Evolutionary conservation across 2,329 filamentous ascomycete species (phyloP), one percentile per base, ranked within the genome.

Genomic region (Fusarium humuli): DNA sequence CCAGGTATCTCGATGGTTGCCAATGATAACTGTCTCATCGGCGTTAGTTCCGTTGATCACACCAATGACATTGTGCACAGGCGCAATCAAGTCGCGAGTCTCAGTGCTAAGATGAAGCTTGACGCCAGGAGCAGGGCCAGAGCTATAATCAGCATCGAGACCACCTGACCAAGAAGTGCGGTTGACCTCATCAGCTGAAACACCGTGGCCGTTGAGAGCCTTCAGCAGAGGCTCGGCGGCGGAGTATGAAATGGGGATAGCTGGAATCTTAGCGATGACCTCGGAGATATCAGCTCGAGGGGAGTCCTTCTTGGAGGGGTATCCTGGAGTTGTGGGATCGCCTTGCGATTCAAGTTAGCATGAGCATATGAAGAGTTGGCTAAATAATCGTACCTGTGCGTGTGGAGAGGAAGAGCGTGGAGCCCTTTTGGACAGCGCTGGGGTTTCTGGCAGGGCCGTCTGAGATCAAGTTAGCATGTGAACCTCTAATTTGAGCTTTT

Each of bases 281-380:
- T 84, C 78, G 3, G 89, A 84, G 2, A 87, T 84, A 41, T 91
- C 87, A 45, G 90, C 83, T 13, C 93, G 88, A 29, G 90, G 89
- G 8, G 85, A 89, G 29, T 88, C 92, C 16, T 91, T 89, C 74
- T 91, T 91, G 0, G 92, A 94, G 2, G 93, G 89, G 76, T 95
- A 95, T 7, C 93, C 93, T 3, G 92, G 92, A 0, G 93, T 97
- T 0, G 93, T 96, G 41, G 93, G 93, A 72, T 96, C 83, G 11
- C 34, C 34, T 30, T 30, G 12, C 6, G 12, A 13, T 30, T 30
- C 29, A 13, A 30, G 13, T 30, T 13, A 30, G 29, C 29, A 30
- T 30, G 29, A 13, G 29, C 29, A 30, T 13, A 12, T 30, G 4
- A 30, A 13, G 29, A 7, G 29, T 12, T 12, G 29, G 29, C 2